These are phyloP conservation scores for Aeschynomene evenia DNA, from an alignment of 306 rosid species.

Conservation along the genomic window DNA sequence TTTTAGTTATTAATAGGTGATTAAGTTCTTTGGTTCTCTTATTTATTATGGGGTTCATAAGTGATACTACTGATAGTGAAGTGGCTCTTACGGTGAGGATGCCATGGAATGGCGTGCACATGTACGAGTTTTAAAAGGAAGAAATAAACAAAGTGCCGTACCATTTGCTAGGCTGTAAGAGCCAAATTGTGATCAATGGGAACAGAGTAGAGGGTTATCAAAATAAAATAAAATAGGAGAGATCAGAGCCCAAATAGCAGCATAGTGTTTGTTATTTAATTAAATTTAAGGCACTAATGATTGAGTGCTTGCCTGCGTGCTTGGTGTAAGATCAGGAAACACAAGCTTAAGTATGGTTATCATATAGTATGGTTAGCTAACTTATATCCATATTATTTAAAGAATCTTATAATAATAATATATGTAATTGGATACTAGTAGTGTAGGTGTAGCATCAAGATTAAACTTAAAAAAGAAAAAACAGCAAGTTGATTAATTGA, in stretches of 20 bases:
- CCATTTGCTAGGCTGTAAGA: constrained; percentile 22
- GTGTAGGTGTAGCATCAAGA: no score
- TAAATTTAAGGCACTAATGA: constrained; percentile 38
- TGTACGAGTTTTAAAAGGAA: constrained; percentile 16
- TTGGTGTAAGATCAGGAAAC: constrained; percentile 62
- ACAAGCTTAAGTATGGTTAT: neutral
- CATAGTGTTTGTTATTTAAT: no score
- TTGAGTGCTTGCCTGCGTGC: constrained; percentile 52
- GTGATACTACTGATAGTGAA: no score
- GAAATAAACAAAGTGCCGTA: neutral
- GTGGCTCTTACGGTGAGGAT: neutral
- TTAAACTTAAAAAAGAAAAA: neutral
- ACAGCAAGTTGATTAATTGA: no score
- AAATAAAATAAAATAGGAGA: neutral
- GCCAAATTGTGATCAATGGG: neutral
- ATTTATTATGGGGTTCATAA: neutral
- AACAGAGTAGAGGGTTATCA: no score
- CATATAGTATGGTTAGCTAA: no score
- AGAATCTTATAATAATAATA: no score
- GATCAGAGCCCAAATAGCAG: no score
- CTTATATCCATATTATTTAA: no score
- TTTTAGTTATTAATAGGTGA: no score
- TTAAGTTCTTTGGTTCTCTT: no score
- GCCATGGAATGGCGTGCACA: constrained; percentile 39
- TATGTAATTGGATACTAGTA: no score